Conservation (phyloP, 2,329 filamentous ascomycete genomes). For the Myriosclerotinia curreyana region DNA sequence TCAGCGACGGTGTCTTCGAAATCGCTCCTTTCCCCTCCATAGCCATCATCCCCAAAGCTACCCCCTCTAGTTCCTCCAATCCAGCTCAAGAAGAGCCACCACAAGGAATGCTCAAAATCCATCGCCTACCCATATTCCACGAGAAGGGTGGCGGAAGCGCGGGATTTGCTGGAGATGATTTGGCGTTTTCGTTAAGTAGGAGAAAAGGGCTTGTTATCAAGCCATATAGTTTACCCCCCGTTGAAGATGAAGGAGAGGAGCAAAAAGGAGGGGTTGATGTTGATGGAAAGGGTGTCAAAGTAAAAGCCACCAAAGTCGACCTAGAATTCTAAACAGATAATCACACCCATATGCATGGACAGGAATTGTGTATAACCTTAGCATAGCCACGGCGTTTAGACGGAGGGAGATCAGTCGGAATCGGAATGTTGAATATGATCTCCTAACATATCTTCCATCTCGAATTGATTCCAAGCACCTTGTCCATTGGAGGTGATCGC, state of each 20-base stretch:
- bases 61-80: conserved; percentile 51
- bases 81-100: conserved; percentile 67
- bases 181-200: conserved; percentile 85
- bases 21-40: conserved; percentile 68
- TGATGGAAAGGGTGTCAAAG: conserved; percentile 35
- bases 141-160: conserved; percentile 81
- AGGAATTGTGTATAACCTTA: conserved; percentile 11
- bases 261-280: conserved; percentile 34
- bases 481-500: conserved; percentile 38
- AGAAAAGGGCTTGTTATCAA: conserved; percentile 77
- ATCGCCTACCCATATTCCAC: conserved; percentile 78
- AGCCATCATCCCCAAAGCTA: conserved; percentile 41
- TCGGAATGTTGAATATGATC: conserved; percentile 30
- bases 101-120: conserved; percentile 81
- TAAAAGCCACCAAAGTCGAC: conserved; percentile 37
- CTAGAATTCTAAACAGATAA: conserved; percentile 37
- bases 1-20: conserved; percentile 84
- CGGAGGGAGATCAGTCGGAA: conserved; percentile 10
- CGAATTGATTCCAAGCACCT: conserved; percentile 40
- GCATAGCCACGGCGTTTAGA: conserved; percentile 18
- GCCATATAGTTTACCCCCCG: conserved; percentile 83
- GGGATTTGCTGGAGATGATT: conserved; percentile 71
- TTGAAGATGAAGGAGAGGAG: conserved; percentile 58
- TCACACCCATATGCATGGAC: neutral
- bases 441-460: conserved; percentile 39